Percentiles rank a stretch among this genome's conserved stretches.
Conservation (phyloP, 2,329 filamentous ascomycete genomes). For the Dactylellina cionopaga region DNA sequence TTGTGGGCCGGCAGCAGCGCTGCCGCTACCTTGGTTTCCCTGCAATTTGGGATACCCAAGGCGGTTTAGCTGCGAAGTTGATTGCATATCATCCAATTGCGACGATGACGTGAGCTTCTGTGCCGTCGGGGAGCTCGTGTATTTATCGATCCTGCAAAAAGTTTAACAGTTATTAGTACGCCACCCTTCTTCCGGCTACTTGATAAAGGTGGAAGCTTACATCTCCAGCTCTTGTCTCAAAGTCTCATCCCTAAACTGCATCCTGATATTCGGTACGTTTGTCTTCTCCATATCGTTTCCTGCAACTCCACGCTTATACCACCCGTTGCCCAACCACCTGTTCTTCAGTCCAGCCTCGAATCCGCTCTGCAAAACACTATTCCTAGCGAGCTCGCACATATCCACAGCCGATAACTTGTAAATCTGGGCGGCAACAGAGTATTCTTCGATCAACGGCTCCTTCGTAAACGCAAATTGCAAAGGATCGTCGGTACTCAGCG, state of each 20-base stretch:
- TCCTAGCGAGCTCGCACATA: slow-evolving; percentile 98
- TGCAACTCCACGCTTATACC: slow-evolving; percentile 77
- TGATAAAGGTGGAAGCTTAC: slow-evolving; percentile 66
- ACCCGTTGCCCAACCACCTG: slow-evolving; percentile 86
- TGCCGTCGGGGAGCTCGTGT: slow-evolving; percentile 33
- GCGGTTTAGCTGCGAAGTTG: slow-evolving; percentile 14
- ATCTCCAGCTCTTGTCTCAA: slow-evolving; percentile 83
- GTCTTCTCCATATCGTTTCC: slow-evolving; percentile 96
- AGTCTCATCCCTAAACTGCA: slow-evolving; percentile 89
- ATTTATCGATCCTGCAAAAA: slow-evolving; percentile 40
- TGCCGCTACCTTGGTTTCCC: too few species aligned
- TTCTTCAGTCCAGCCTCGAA: slow-evolving; percentile 90
- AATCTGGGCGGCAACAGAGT: slow-evolving; percentile 96
- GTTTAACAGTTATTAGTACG: background rate
- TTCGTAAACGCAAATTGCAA: slow-evolving; percentile 98
- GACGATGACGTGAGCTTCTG: slow-evolving; percentile 37
- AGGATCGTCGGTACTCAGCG: slow-evolving; percentile 93
- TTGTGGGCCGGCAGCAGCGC: slow-evolving; percentile 4
- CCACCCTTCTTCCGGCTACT: too few species aligned
- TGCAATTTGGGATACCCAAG: slow-evolving; percentile 32
- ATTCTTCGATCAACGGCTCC: slow-evolving; percentile 96
- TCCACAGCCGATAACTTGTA: slow-evolving; percentile 97
- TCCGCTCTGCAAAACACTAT: slow-evolving; percentile 92
- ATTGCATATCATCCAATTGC: slow-evolving; percentile 4
- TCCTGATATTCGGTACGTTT: slow-evolving; percentile 91